Base-by-base conservation (phyloP, 306 rosid species). In the Hippophae tibetana region DNA sequence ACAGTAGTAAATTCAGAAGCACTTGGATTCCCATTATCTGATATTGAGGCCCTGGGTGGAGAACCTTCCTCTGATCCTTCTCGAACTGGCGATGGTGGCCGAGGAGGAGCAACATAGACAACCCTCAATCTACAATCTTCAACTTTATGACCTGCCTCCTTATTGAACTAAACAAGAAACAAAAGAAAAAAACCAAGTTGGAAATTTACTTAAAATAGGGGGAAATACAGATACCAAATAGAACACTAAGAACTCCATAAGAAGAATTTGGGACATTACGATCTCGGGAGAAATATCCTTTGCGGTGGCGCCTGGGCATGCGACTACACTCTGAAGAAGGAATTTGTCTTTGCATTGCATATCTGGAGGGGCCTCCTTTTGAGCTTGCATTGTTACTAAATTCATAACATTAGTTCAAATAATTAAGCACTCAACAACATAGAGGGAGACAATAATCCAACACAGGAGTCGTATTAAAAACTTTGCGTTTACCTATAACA, bases 261-360 rank as follows among this genome's bases (percentile, higher is more conserved):
- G 2, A 45, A 27, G 5, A 23, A 42, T 49, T 48, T 13, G 54
- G 52, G 10, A 41, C 47, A 26, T 23, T 80, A 89, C 97, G 89
- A 89, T 83, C 65, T 86, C 95, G 1, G 90, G 70, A 31, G 89
- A 73, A 53, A 83, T 71, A 66, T 83, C 95, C 66, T 86, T 89
- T 1, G 75, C 7, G 7, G 82, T 70, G 38, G 89, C 81, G 47
- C 87, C 92, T 5, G 82, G 52, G 47, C 59, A 70, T 13, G 89
- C 76, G 18, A 78, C 79, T 2, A 81, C 89, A 11, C 95, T 81
- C 71, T 83, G 97, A 69, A 89, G 95, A 57, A 89, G 86, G 78
- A 89, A 89, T 82, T 89, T 89, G 77, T 89, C 97, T 78, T 76
- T 89, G 79, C 97, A 89, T 72, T 86, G 95, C 95, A 86, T 76